phyloP scores from a whole-genome alignment of 1,284 basidiomycete species.

The Fomitiporia mediterranea region DNA sequence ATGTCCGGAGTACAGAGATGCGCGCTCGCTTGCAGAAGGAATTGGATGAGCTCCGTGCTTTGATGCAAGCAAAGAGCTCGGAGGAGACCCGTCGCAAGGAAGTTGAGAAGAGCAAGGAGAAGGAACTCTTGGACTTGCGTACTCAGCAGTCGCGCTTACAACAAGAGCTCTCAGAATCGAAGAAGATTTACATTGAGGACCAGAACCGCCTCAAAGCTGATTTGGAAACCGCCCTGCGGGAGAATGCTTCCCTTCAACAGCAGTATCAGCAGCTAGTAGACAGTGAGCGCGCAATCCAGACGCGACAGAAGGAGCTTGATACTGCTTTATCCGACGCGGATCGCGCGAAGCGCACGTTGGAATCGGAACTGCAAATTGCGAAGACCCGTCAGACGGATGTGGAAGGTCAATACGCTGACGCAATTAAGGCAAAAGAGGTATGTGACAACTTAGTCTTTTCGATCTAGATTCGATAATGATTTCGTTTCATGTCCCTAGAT shows the following conservation, averaged over 20 bases:
- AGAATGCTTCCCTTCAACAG: constrained; percentile 51
- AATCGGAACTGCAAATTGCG: constrained; percentile 72
- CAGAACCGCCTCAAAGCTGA: constrained; percentile 70
- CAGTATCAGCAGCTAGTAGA: constrained; percentile 63
- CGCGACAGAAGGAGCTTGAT: constrained; percentile 50
- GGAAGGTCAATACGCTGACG: constrained; percentile 63
- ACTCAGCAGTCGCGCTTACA: constrained; percentile 57
- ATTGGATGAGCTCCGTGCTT: constrained; percentile 77
- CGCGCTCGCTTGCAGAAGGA: constrained; percentile 72
- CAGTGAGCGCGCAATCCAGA: constrained; percentile 48
- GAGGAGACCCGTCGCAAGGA: constrained; percentile 84
- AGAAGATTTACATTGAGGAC: constrained; percentile 50
- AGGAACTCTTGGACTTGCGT: constrained; percentile 77
- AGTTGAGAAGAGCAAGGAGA: constrained; percentile 83
- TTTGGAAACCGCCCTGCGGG: constrained; percentile 52
- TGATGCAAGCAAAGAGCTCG: constrained; percentile 81
- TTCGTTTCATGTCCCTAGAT: constrained; percentile 37
- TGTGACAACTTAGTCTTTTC: constrained; percentile 22
- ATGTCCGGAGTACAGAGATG: constrained; percentile 45
- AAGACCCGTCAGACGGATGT: constrained; percentile 69
- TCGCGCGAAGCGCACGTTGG: constrained; percentile 63
- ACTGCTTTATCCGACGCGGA: constrained; percentile 58
- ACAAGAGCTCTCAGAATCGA: constrained; percentile 55
- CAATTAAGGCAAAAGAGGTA: constrained; percentile 69
- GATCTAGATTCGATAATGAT: constrained; percentile 12